Conservation (phyloP, 805 yeast genomes). For the Candida multigemmis region DNA sequence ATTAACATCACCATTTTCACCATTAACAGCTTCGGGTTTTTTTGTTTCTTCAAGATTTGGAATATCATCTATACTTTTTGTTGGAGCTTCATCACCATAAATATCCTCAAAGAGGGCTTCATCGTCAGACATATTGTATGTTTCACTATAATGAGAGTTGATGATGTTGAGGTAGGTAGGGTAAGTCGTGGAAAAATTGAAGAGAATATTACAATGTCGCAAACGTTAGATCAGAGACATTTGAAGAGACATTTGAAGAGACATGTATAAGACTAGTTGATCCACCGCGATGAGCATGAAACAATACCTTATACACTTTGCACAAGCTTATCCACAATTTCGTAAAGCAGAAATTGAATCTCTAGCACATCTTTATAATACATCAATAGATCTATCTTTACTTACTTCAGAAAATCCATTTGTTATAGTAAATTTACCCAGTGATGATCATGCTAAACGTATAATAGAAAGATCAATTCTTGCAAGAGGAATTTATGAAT, state of each 20-base stretch:
- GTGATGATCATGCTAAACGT: constrained; percentile 57
- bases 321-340: constrained; percentile 75
- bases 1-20: constrained; percentile 7
- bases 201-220: no score
- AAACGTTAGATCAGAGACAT: no score
- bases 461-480: constrained; percentile 63
- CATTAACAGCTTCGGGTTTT: constrained; percentile 7
- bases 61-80: background rate
- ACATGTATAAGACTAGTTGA: no score
- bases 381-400: constrained; percentile 49
- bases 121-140: constrained; percentile 37
- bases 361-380: constrained; percentile 54
- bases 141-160: constrained; percentile 1
- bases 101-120: constrained; percentile 92
- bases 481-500: constrained; percentile 68
- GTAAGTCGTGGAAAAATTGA: no score
- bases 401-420: constrained; percentile 64
- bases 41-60: constrained; percentile 6
- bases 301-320: constrained; percentile 70
- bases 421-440: constrained; percentile 53
- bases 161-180: background rate
- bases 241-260: no score
- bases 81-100: constrained; percentile 28
- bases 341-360: constrained; percentile 79
- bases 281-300: constrained; percentile 23